Evolutionary conservation across 1,139 yeast species (phyloP).

Genomic region (Yamadazyma dushanensis): DNA sequence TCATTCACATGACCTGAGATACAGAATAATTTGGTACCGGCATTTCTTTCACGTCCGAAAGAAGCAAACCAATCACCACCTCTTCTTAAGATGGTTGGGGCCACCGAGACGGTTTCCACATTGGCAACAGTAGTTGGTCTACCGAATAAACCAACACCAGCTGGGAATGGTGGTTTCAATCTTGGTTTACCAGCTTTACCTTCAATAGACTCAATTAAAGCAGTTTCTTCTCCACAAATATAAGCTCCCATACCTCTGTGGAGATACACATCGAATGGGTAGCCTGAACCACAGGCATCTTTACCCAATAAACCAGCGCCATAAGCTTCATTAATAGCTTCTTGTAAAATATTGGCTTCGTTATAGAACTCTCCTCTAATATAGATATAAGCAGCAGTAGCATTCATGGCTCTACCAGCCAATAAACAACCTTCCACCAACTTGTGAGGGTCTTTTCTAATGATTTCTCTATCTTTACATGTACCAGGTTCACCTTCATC

Average conservation of each 20-base stretch:
- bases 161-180: slow-evolving; percentile 92
- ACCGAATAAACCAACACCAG: slow-evolving; percentile 88
- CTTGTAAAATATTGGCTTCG: slow-evolving; percentile 70
- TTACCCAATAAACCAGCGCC: slow-evolving; percentile 76
- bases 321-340: slow-evolving; percentile 84
- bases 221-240: slow-evolving; percentile 89
- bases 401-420: slow-evolving; percentile 90
- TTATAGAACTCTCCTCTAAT: slow-evolving; percentile 87
- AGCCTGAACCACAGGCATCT: slow-evolving; percentile 85
- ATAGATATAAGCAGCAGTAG: slow-evolving; percentile 87
- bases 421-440: slow-evolving; percentile 84
- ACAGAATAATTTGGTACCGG: slow-evolving; percentile 81
- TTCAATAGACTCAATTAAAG: slow-evolving; percentile 80
- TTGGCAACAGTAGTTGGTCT: slow-evolving; percentile 88
- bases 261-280: slow-evolving; percentile 74
- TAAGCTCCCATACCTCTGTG: slow-evolving; percentile 94
- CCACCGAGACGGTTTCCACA: slow-evolving; percentile 86
- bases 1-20: slow-evolving; percentile 88
- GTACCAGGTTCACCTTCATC: slow-evolving; percentile 96
- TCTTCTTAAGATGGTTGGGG: slow-evolving; percentile 84
- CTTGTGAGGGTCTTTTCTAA: slow-evolving; percentile 88
- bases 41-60: slow-evolving; percentile 81
- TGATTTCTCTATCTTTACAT: slow-evolving; percentile 86
- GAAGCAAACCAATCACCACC: slow-evolving; percentile 85
- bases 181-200: slow-evolving; percentile 94